phyloP scores from a whole-genome alignment of 495 filamentous ascomycete genomes.

The Aspergillus incahuasiensis region DNA sequence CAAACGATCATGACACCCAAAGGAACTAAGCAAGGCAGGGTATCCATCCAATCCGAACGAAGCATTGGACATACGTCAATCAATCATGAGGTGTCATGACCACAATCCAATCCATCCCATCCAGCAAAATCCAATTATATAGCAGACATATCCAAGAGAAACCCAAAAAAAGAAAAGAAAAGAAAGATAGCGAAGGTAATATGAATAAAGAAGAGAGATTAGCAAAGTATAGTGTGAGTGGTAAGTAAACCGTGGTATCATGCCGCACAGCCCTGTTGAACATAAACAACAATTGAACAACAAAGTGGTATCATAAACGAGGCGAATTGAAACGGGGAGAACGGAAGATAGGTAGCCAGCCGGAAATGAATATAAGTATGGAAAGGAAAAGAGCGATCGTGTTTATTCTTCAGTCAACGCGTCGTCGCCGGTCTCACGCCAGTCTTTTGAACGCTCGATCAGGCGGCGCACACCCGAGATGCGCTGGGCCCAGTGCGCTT shows the following conservation, averaged over 20 bases:
- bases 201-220: background rate
- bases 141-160: background rate
- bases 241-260: conserved; percentile 37
- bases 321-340: conserved; percentile 6
- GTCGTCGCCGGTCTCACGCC: conserved; percentile 80
- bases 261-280: conserved; percentile 29
- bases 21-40: background rate
- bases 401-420: conserved; percentile 74
- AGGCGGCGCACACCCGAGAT: conserved; percentile 72
- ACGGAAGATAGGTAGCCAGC: conserved; percentile 6
- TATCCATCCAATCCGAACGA: background rate
- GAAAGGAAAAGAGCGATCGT: conserved; percentile 5
- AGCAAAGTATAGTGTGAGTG: conserved; percentile 1
- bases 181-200: background rate
- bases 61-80: background rate
- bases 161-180: background rate
- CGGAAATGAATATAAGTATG: conserved; percentile 1
- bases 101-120: background rate
- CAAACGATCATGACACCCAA: background rate
- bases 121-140: background rate
- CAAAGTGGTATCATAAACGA: conserved; percentile 45
- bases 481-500: conserved; percentile 78
- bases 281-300: conserved; percentile 27
- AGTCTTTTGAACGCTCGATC: conserved; percentile 74
- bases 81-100: background rate